Evolutionary conservation across 106 monocot genomes (phyloP).

Genomic region (Phalaenopsis equestris): DNA sequence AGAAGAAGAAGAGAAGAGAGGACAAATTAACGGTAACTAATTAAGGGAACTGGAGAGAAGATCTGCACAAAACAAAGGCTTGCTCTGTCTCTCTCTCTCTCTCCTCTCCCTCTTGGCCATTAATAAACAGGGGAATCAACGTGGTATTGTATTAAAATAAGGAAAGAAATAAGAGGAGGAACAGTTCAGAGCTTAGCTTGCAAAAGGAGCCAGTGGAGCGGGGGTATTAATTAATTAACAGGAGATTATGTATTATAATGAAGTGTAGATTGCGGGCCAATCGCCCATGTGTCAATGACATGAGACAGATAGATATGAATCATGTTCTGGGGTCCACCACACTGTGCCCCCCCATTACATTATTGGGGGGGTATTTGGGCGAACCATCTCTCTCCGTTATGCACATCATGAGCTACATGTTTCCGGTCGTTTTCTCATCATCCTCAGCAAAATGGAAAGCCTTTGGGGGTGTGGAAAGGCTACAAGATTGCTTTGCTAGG

Average conservation of each 20-base stretch:
- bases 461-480: too few relatives aligned
- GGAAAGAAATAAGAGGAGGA: not conserved
- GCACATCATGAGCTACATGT: not conserved
- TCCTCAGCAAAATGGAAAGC: too few relatives aligned
- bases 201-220: not conserved
- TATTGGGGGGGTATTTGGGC: not conserved
- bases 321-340: not conserved
- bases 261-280: not conserved
- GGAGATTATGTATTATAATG: not conserved
- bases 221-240: constrained; percentile 1
- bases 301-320: constrained; percentile 3
- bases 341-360: not conserved
- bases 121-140: not conserved
- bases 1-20: constrained; percentile 3
- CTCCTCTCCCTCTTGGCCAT: constrained; percentile 1
- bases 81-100: not conserved
- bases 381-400: not conserved
- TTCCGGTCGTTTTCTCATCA: too few relatives aligned
- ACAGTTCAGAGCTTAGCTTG: not conserved
- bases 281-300: not conserved
- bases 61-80: not conserved
- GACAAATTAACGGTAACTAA: not conserved
- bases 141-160: not conserved
- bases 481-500: too few relatives aligned
- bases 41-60: not conserved